Conservation (phyloP, 2,329 filamentous ascomycete genomes). For the Atkinsonella hypoxylon region DNA sequence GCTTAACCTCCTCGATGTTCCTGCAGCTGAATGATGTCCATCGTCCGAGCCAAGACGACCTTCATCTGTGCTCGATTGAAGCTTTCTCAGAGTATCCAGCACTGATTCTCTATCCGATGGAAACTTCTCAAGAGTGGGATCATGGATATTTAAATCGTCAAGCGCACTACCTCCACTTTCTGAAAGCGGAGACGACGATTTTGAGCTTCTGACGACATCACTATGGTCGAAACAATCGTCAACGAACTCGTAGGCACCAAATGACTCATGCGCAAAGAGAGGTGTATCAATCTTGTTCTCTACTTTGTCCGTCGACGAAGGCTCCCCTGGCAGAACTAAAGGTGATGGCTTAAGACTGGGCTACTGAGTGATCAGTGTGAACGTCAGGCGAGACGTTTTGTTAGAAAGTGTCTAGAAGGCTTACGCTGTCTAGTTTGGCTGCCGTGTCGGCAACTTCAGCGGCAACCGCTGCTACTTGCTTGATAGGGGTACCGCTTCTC, state of each 20-base stretch:
- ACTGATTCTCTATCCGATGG: constrained; percentile 33
- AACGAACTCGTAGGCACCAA: constrained; percentile 27
- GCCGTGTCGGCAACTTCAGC: constrained; percentile 33
- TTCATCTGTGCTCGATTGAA: constrained; percentile 31
- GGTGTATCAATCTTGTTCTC: constrained; percentile 17
- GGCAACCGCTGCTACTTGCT: constrained; percentile 29
- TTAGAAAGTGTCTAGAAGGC: constrained; percentile 2
- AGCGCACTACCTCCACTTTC: constrained; percentile 10
- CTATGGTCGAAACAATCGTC: constrained; percentile 21
- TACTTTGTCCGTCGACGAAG: neutral
- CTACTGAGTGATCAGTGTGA: constrained; percentile 10
- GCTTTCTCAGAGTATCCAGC: constrained; percentile 31
- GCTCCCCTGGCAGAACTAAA: neutral
- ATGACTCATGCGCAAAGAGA: constrained; percentile 35
- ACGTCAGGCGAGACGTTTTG: constrained; percentile 8
- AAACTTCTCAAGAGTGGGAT: constrained; percentile 37
- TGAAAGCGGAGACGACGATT: constrained; percentile 8
- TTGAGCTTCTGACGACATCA: constrained; percentile 10
- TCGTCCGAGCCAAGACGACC: constrained; percentile 26
- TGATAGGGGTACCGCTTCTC: constrained; percentile 26
- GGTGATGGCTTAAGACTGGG: constrained; percentile 6
- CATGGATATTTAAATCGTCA: constrained; percentile 25
- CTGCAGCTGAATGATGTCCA: constrained; percentile 23
- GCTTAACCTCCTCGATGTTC: constrained; percentile 21
- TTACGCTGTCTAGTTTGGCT: constrained; percentile 22